phyloP scores from a whole-genome alignment of 495 filamentous ascomycete genomes.

The Ascobolus immersus region DNA sequence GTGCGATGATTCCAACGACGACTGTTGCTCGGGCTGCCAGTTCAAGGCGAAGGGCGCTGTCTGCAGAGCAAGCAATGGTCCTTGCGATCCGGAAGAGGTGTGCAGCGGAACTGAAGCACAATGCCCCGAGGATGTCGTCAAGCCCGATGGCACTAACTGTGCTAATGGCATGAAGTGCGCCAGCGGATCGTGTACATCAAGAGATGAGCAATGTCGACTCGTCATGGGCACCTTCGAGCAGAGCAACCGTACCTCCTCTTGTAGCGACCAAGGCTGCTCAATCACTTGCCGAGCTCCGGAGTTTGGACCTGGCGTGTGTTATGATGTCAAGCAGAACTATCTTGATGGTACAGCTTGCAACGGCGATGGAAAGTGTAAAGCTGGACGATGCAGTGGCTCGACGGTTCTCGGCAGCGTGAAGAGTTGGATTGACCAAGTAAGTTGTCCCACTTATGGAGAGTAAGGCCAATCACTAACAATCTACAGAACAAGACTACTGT shows the following conservation, averaged over 20 bases:
- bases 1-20: constrained; percentile 34
- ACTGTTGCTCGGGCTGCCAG: constrained; percentile 61
- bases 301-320: constrained; percentile 37
- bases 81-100: constrained; percentile 61
- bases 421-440: constrained; percentile 32
- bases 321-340: constrained; percentile 68
- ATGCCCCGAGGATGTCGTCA: constrained; percentile 46
- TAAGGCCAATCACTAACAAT: neutral
- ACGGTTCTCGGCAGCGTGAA: constrained; percentile 32
- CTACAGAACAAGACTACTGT: constrained; percentile 41
- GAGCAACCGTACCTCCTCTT: constrained; percentile 61
- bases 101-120: constrained; percentile 47
- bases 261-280: constrained; percentile 43
- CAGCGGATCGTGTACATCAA: constrained; percentile 82
- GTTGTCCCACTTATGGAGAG: neutral
- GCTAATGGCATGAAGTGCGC: constrained; percentile 45
- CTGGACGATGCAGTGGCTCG: constrained; percentile 44
- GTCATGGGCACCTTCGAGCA: constrained; percentile 56
- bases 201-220: constrained; percentile 68
- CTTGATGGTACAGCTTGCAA: constrained; percentile 76
- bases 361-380: constrained; percentile 51
- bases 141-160: constrained; percentile 42
- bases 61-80: constrained; percentile 52
- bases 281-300: constrained; percentile 52
- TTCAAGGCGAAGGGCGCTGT: constrained; percentile 38